These are phyloP conservation scores for Pythium brassicae DNA, from an alignment of 352 stramenopile species.

Conservation along the genomic window DNA sequence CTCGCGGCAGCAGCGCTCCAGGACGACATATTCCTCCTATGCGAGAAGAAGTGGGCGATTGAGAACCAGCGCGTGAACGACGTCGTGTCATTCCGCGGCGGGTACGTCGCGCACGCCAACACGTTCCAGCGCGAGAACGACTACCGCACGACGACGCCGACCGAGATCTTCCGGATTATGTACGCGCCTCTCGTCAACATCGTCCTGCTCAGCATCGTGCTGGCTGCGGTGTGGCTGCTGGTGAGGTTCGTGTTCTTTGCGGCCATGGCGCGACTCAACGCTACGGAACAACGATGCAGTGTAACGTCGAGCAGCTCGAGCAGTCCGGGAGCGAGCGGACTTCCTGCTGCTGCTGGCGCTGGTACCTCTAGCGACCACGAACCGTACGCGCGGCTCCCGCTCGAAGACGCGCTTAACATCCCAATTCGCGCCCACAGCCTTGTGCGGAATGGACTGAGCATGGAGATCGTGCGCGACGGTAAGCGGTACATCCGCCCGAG, in stretches of 20 bases:
- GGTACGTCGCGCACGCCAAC: slow-evolving; percentile 27
- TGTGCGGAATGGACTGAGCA: slow-evolving; percentile 23
- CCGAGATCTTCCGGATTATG: slow-evolving; percentile 26
- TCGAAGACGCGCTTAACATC: slow-evolving; percentile 45
- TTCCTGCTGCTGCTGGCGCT: slow-evolving; percentile 1
- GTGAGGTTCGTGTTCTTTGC: slow-evolving; percentile 14
- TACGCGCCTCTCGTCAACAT: slow-evolving; percentile 25
- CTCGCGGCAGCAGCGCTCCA: slow-evolving; percentile 14
- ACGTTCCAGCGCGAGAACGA: slow-evolving; percentile 29
- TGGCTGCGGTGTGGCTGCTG: slow-evolving; percentile 10
- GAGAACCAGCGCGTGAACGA: slow-evolving; percentile 28
- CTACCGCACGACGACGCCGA: slow-evolving; percentile 13
- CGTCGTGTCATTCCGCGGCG: slow-evolving; percentile 18
- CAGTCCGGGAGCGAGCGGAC: too few species aligned
- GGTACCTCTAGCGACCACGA: too few species aligned
- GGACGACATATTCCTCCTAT: slow-evolving; percentile 17
- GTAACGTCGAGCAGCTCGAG: too few species aligned
- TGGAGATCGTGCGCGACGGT: slow-evolving; percentile 23
- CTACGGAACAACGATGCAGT: too few species aligned
- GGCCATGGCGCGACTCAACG: background rate
- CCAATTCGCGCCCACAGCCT: slow-evolving; percentile 41
- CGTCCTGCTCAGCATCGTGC: slow-evolving; percentile 18
- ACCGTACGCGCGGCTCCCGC: slow-evolving; percentile 35
- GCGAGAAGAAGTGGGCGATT: slow-evolving; percentile 25
- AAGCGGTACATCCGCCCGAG: slow-evolving; percentile 23